phyloP scores from a whole-genome alignment of 83 land plant species.

The Larix sibirica region DNA sequence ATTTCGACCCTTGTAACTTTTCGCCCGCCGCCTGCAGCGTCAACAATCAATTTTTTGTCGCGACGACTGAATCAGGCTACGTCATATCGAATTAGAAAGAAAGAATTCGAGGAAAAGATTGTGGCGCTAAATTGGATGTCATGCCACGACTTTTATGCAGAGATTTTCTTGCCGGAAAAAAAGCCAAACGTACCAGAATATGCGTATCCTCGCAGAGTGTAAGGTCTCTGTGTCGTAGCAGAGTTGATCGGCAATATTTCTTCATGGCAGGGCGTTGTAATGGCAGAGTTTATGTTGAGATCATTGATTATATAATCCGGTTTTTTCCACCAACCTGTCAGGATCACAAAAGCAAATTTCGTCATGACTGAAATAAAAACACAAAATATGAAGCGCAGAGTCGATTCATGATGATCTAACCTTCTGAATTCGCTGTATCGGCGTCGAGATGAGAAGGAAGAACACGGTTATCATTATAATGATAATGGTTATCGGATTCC shows the following conservation, averaged over 20 bases:
- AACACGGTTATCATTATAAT: slow-evolving; percentile 83
- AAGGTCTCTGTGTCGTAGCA: slow-evolving; percentile 66
- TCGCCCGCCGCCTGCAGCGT: slow-evolving; percentile 78
- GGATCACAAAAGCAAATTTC: too few relatives aligned
- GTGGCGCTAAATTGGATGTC: not conserved
- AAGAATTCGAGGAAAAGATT: too few relatives aligned
- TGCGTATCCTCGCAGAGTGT: slow-evolving; percentile 83
- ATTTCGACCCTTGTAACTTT: slow-evolving; percentile 93
- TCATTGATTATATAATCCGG: slow-evolving; percentile 95
- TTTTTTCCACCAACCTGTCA: slow-evolving; percentile 93
- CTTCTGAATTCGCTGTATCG: slow-evolving; percentile 79
- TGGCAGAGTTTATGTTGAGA: slow-evolving; percentile 91
- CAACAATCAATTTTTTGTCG: too few relatives aligned
- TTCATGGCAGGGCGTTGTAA: slow-evolving; percentile 87
- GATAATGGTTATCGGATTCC: slow-evolving; percentile 75
- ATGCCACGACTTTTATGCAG: not conserved
- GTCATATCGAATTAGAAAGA: too few relatives aligned
- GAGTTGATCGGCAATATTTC: slow-evolving; percentile 80
- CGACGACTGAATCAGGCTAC: too few relatives aligned
- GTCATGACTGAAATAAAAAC: too few relatives aligned
- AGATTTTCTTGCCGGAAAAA: not conserved
- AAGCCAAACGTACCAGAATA: slow-evolving; percentile 69
- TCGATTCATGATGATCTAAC: slow-evolving; percentile 26
- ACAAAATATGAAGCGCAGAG: too few relatives aligned
- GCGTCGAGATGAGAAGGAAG: slow-evolving; percentile 94